A percentile compares a stretch with the other conserved stretches of the same genome.
Evolutionary conservation across 2,329 filamentous ascomycete genomes (phyloP).

Genomic region (Alternaria triticimaculans): DNA sequence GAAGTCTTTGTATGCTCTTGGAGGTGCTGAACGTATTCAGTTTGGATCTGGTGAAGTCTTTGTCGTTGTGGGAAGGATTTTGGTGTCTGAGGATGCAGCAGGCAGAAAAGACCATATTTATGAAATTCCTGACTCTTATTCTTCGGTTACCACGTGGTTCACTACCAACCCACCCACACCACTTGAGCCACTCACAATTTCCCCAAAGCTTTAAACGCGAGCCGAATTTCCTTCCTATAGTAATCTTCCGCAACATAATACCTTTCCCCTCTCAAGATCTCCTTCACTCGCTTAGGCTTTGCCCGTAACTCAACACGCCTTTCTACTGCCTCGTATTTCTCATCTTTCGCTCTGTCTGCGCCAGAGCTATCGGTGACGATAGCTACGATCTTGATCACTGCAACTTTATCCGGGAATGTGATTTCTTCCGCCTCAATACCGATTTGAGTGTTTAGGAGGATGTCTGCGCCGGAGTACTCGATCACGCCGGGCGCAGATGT

Average conservation of each 20-base stretch:
- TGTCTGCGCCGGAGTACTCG: not conserved
- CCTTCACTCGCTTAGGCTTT: conserved; percentile 8
- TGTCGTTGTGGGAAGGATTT: not conserved
- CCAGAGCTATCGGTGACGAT: not conserved
- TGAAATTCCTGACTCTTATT: not conserved
- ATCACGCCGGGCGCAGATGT: not conserved
- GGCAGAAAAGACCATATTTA: not conserved
- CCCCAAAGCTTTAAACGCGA: conserved; percentile 4
- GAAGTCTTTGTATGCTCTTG: not conserved
- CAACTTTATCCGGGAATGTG: rapidly evolving
- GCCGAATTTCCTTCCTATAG: conserved; percentile 9
- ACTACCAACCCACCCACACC: not conserved
- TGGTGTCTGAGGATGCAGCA: not conserved
- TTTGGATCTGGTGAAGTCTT: not conserved
- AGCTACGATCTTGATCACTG: conserved; percentile 2
- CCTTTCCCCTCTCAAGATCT: not conserved
- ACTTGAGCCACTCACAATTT: not conserved
- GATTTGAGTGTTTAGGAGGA: not conserved
- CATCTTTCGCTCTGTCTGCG: too few relatives aligned
- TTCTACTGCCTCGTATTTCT: not conserved
- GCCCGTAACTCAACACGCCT: conserved; percentile 1
- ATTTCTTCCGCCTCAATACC: not conserved
- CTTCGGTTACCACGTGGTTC: not conserved
- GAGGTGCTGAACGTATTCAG: not conserved
- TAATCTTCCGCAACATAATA: not conserved